Evolutionary conservation across 805 yeast genomes (phyloP).

Genomic region (Kuraishia hungarica): DNA sequence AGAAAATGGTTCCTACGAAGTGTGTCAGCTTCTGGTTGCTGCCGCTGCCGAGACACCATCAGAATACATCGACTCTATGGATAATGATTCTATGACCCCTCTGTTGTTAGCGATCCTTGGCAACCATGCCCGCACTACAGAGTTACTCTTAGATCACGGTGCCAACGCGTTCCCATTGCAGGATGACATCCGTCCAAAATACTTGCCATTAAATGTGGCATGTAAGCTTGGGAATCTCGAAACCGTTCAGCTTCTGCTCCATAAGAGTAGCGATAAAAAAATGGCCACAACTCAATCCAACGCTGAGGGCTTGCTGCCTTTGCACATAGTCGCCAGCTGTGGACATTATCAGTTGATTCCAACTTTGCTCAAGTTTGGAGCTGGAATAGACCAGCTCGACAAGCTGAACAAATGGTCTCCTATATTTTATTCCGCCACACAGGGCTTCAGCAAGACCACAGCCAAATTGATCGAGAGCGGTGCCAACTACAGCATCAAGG

Average conservation of each 20-base stretch:
- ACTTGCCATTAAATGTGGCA: conserved; percentile 76
- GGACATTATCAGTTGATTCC: conserved; percentile 69
- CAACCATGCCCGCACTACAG: conserved; percentile 48
- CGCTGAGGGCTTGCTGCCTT: conserved; percentile 83
- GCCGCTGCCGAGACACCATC: conserved; percentile 19
- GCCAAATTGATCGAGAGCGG: conserved; percentile 62
- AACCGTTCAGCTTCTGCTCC: conserved; percentile 56
- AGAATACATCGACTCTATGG: conserved; percentile 38
- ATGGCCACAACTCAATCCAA: conserved; percentile 47
- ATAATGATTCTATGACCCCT: conserved; percentile 77
- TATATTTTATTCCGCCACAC: conserved; percentile 79
- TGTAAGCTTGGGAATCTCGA: conserved; percentile 76
- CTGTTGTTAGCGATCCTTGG: conserved; percentile 69
- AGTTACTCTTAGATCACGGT: conserved; percentile 39
- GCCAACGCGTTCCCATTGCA: conserved; percentile 39
- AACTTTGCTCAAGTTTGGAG: conserved; percentile 61
- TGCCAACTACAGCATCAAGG: conserved; percentile 60
- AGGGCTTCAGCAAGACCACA: conserved; percentile 70
- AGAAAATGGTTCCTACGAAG: conserved; percentile 39
- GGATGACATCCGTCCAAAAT: conserved; percentile 48
- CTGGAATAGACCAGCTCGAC: conserved; percentile 71
- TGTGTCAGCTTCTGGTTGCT: conserved; percentile 28
- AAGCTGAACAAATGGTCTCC: conserved; percentile 93
- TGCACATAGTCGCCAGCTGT: conserved; percentile 81
- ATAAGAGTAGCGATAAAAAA: conserved; percentile 20